A percentile compares a stretch with the other conserved stretches of the same genome.
Evolutionary conservation across 257 asterid genomes (phyloP).

Genomic region (Solanum chmielewskii): DNA sequence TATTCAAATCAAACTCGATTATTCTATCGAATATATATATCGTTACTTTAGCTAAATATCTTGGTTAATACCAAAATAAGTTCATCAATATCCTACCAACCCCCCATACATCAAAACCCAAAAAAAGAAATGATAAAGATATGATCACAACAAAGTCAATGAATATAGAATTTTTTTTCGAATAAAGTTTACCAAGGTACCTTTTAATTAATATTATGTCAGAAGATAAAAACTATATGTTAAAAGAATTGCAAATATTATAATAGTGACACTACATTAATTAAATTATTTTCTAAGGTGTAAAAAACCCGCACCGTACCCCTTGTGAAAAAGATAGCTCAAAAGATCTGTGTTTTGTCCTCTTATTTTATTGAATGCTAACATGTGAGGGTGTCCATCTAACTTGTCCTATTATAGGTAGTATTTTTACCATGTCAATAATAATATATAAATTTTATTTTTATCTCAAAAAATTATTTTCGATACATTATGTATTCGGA

Average conservation of each 20-base stretch:
- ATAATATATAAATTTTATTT: neutral
- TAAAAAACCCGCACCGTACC: neutral
- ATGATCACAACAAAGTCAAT: neutral
- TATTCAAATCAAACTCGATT: neutral
- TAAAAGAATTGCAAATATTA: neutral
- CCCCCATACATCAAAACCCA: neutral
- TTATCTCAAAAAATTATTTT: too few species aligned
- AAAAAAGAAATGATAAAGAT: neutral
- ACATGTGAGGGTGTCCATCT: neutral
- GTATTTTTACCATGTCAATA: neutral
- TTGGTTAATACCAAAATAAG: neutral
- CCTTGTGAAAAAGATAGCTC: neutral
- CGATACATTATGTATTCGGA: fast-evolving
- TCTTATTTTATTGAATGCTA: neutral
- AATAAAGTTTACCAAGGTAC: neutral
- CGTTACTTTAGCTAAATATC: neutral
- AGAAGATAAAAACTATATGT: neutral
- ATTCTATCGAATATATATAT: too few species aligned
- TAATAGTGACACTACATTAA: neutral
- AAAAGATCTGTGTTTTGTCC: slow-evolving; percentile 5
- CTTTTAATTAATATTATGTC: neutral
- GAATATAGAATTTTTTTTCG: neutral
- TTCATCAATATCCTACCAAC: neutral
- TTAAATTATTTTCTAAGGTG: neutral
- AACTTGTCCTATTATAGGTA: neutral